Evolutionary conservation across 257 asterid species (phyloP).

Genomic region (Rubia yunnanensis): DNA sequence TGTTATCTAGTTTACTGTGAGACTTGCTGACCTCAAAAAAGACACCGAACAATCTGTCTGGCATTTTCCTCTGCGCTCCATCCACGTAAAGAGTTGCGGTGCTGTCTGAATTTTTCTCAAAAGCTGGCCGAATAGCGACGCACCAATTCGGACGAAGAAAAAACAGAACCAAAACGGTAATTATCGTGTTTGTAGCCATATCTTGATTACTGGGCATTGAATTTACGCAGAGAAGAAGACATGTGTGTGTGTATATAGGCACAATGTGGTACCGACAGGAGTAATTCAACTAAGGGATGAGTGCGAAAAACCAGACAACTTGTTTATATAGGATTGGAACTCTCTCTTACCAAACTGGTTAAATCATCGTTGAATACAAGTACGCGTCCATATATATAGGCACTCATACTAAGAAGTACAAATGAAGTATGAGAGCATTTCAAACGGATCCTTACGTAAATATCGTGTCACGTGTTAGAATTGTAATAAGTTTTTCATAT

Average conservation of each 20-base stretch:
- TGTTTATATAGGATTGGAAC: neutral
- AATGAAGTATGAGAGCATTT: neutral
- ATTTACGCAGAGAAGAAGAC: neutral
- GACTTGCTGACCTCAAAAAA: neutral
- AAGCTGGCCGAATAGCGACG: neutral
- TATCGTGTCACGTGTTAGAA: neutral
- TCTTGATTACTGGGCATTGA: neutral
- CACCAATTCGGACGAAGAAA: neutral
- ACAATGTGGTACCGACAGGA: neutral
- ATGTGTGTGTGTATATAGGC: neutral
- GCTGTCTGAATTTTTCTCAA: neutral
- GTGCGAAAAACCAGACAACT: neutral
- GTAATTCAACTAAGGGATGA: neutral
- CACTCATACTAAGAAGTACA: neutral
- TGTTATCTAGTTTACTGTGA: too few species aligned
- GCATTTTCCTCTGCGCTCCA: constrained; percentile 3
- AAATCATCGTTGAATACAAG: neutral
- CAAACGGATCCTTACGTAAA: neutral
- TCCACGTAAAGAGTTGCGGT: neutral
- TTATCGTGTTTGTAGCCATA: neutral
- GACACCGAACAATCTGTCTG: neutral
- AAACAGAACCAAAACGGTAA: neutral
- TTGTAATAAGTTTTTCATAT: too few species aligned
- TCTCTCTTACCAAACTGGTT: too few species aligned
- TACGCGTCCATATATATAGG: neutral